Evolutionary conservation across 2,329 filamentous ascomycete species (phyloP), one percentile per base, ranked within the genome.

Genomic region (Aspergillus carbonarius): DNA sequence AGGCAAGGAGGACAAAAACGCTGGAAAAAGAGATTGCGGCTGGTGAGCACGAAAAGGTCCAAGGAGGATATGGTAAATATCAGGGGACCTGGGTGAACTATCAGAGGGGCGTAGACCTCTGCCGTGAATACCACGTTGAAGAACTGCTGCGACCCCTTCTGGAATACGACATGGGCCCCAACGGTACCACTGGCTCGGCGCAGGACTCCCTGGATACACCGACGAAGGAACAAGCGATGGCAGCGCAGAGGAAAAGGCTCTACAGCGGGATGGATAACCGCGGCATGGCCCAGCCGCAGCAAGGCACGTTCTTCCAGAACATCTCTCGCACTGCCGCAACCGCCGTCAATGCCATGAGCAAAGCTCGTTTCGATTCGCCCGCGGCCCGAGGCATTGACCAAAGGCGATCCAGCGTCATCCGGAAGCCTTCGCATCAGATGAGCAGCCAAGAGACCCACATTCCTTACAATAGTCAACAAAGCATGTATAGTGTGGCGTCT

Each of bases 11-110:
- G 67, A 98, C 95, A 59, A 98, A 98, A 76, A 96, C 98, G 7
- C 83, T 99, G 53, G 95, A 99, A 74, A 98, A 98, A 77, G 95
- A 99, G 76, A 96, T 99, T 59, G 86, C 96, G 63, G 95, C 90
- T 0, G 95, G 95, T 70, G 91, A 96, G 72, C 93, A 99, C 75
- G 95, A 99, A 75, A 99, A 99, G 77, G 93, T 99, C 2, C 95
- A 99, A 74, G 95, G 95, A 34, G 95, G 95, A 5, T 99, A 99
- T 71, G 95, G 95, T 64, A 98, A 98, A 80, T 99, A 99, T 71
- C 95, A 99, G 79, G 95, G 95, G 56, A 99, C 95, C 2, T 99
- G 95, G 95, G 96, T 99, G 71, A 91, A 90, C 70, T 98, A 96
- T 71, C 90, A 93, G 51, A 87, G 93, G 61, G 95, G 93, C 1